phyloP scores from a whole-genome alignment of 2,329 filamentous ascomycete genomes.

The Trichophyton benhamiae region DNA sequence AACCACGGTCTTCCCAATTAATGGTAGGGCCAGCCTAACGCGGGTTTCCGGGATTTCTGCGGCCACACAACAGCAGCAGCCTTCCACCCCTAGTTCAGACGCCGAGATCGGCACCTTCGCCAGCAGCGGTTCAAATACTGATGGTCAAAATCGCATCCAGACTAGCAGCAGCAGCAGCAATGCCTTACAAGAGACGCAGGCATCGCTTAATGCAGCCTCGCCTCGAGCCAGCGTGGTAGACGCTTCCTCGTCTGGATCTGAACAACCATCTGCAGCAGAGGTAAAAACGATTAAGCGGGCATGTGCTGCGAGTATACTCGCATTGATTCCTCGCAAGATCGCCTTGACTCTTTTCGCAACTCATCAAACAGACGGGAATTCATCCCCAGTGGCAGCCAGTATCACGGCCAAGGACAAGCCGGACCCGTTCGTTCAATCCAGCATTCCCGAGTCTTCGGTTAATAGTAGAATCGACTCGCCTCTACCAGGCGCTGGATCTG shows the following conservation, averaged over 20 bases:
- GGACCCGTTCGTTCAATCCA: not conserved
- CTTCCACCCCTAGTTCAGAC: constrained; percentile 8
- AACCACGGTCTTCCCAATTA: constrained; percentile 64
- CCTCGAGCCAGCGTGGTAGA: constrained; percentile 4
- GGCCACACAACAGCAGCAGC: not conserved
- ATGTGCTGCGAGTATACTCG: constrained; percentile 33
- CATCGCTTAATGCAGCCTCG: constrained; percentile 13
- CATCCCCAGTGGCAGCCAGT: constrained; percentile 2
- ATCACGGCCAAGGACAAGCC: constrained; percentile 1
- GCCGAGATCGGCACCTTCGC: constrained; percentile 16
- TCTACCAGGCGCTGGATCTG: constrained; percentile 8
- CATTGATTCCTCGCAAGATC: constrained; percentile 33
- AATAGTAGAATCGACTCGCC: not conserved
- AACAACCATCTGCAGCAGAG: constrained; percentile 20
- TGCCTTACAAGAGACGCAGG: not conserved
- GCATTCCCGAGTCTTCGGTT: not conserved
- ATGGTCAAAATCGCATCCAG: constrained; percentile 3
- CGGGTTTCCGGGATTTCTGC: constrained; percentile 6
- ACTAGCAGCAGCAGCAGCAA: not conserved
- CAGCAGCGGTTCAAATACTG: constrained; percentile 1
- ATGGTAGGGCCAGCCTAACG: constrained; percentile 8
- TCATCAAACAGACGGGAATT: constrained; percentile 4
- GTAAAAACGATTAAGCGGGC: constrained; percentile 32
- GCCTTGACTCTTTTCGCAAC: constrained; percentile 21
- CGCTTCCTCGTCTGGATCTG: constrained; percentile 9